Evolutionary conservation across 768 basidiomycete species (phyloP).

Genomic region (Amyloporia xantha): DNA sequence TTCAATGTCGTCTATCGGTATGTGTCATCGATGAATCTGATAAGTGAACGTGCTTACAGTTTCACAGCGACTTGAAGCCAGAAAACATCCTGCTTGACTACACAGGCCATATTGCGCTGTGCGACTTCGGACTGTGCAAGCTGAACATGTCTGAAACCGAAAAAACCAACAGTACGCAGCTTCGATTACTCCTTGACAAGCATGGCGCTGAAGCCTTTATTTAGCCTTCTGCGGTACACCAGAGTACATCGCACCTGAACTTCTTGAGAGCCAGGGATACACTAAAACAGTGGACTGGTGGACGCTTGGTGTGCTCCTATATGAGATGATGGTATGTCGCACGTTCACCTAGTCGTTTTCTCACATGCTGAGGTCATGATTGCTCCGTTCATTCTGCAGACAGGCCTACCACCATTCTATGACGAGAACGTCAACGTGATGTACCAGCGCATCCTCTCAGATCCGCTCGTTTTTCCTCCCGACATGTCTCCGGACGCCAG

Average conservation of each 20-base stretch:
- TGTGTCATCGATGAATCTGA: constrained; percentile 14
- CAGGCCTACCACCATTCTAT: constrained; percentile 96
- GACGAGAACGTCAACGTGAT: constrained; percentile 98
- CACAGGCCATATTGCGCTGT: constrained; percentile 95
- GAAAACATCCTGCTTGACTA: constrained; percentile 98
- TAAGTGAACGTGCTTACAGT: constrained; percentile 1
- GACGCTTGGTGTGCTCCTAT: constrained; percentile 94
- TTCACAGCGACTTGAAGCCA: constrained; percentile 82
- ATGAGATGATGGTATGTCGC: constrained; percentile 88
- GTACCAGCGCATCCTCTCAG: constrained; percentile 92
- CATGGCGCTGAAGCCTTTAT: too few species aligned
- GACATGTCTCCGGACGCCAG: constrained; percentile 87
- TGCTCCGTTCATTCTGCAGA: constrained; percentile 38
- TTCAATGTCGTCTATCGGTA: constrained; percentile 99
- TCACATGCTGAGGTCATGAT: neutral
- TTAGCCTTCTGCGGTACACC: constrained; percentile 96
- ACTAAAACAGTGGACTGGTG: constrained; percentile 99
- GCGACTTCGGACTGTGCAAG: constrained; percentile 96
- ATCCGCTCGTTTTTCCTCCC: constrained; percentile 86
- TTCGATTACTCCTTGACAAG: too few species aligned
- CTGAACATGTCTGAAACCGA: constrained; percentile 97
- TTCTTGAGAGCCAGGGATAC: constrained; percentile 94
- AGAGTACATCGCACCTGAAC: constrained; percentile 96
- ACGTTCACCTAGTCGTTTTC: too few species aligned
- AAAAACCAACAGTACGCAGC: constrained; percentile 89